These are phyloP conservation scores for Iberis pinnata DNA, from an alignment of 345 rosid genomes.

Conservation along the genomic window DNA sequence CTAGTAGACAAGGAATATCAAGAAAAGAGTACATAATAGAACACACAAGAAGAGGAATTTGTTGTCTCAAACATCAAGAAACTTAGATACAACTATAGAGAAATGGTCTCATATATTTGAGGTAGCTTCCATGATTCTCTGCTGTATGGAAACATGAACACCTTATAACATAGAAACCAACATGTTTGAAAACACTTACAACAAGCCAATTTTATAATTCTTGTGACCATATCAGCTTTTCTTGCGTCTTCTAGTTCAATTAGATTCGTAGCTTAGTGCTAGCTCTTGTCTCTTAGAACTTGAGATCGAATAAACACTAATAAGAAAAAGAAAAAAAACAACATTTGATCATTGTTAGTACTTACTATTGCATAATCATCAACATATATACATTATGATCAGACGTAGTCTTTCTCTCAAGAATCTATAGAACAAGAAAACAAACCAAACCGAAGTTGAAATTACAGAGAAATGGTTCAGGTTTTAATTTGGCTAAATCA, in stretches of 20 bases:
- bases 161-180: slow-evolving; percentile 47
- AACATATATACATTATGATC: not conserved
- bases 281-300: slow-evolving; percentile 46
- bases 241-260: slow-evolving; percentile 43
- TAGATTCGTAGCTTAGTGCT: slow-evolving; percentile 48
- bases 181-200: slow-evolving; percentile 63
- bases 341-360: not conserved
- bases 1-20: too few species aligned
- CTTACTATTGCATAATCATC: not conserved
- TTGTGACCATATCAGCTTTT: slow-evolving; percentile 58
- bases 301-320: not conserved
- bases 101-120: too few species aligned
- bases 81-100: too few species aligned
- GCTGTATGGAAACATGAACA: slow-evolving; percentile 53
- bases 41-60: too few species aligned
- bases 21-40: too few species aligned
- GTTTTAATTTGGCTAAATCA: too few species aligned
- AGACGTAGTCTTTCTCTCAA: not conserved
- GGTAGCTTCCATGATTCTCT: slow-evolving; percentile 64
- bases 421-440: slow-evolving; percentile 46
- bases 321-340: too few species aligned
- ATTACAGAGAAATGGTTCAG: slow-evolving; percentile 12
- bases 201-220: slow-evolving; percentile 69
- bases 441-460: slow-evolving; percentile 11
- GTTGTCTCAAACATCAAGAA: too few species aligned